phyloP scores from a whole-genome alignment of 768 basidiomycete genomes.

The Panellus pusillus region DNA sequence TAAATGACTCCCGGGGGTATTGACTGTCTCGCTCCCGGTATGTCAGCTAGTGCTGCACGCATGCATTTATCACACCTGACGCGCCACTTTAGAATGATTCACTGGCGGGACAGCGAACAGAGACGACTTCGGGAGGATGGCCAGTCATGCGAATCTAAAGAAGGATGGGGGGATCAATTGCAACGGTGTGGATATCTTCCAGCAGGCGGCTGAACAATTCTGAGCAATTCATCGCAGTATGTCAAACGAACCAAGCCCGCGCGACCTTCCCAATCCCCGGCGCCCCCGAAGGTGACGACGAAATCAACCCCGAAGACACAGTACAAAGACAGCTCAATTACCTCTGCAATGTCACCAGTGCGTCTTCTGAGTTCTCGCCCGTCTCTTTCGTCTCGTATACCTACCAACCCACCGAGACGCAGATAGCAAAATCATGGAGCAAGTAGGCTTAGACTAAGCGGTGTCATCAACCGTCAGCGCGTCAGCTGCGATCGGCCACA shows the following conservation, averaged over 20 bases:
- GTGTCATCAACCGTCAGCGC: slow-evolving; percentile 76
- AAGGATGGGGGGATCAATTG: slow-evolving; percentile 98
- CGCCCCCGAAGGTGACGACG: slow-evolving; percentile 37
- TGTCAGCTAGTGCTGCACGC: slow-evolving; percentile 29
- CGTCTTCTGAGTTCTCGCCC: slow-evolving; percentile 32
- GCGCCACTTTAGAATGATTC: slow-evolving; percentile 76
- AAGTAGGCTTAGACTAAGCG: slow-evolving; percentile 81
- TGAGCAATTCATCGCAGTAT: slow-evolving; percentile 55
- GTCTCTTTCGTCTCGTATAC: background rate
- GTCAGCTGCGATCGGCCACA: slow-evolving; percentile 78
- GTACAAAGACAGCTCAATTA: slow-evolving; percentile 91
- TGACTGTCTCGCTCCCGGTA: slow-evolving; percentile 91
- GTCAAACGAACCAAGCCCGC: slow-evolving; percentile 80
- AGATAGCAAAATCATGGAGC: slow-evolving; percentile 95
- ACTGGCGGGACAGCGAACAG: slow-evolving; percentile 83
- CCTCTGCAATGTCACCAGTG: slow-evolving; percentile 98
- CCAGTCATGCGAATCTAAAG: slow-evolving; percentile 82
- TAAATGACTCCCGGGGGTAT: slow-evolving; percentile 95
- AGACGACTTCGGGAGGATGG: slow-evolving; percentile 78
- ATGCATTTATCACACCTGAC: background rate
- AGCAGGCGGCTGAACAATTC: background rate
- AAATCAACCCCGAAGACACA: slow-evolving; percentile 59
- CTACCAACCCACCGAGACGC: background rate
- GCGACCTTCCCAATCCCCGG: slow-evolving; percentile 69
- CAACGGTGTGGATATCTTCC: slow-evolving; percentile 64